phyloP scores from a whole-genome alignment of 352 stramenopile genomes.

The Phytophthora aleatoria region DNA sequence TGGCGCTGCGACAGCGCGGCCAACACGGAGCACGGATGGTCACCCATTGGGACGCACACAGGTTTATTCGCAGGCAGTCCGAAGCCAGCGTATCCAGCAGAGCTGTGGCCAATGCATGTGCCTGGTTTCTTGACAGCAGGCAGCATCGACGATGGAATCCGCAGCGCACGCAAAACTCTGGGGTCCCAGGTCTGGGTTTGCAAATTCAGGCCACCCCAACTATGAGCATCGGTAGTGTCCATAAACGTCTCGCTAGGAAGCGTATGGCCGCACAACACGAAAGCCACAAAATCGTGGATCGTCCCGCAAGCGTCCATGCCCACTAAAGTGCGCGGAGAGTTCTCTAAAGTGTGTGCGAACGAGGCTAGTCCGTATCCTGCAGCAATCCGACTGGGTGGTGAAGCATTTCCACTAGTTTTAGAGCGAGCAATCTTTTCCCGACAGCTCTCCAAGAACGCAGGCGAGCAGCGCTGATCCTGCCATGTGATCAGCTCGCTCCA shows the following conservation, averaged over 20 bases:
- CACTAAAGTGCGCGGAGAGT: conserved; percentile 37
- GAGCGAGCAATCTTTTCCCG: conserved; percentile 21
- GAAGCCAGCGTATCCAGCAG: conserved; percentile 26
- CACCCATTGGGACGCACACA: conserved; percentile 75
- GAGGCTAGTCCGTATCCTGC: conserved; percentile 76
- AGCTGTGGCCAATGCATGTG: conserved; percentile 48
- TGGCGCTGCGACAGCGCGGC: conserved; percentile 48
- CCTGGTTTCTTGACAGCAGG: conserved; percentile 60
- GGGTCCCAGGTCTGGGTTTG: conserved; percentile 50
- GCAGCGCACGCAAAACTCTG: conserved; percentile 49
- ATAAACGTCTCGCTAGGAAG: conserved; percentile 50
- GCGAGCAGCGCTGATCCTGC: conserved; percentile 79
- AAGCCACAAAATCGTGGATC: conserved; percentile 81
- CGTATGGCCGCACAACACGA: conserved; percentile 66
- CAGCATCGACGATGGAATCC: conserved; percentile 65
- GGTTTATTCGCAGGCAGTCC: conserved; percentile 35
- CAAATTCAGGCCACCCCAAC: conserved; percentile 71
- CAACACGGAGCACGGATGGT: conserved; percentile 79
- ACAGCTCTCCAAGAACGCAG: conserved; percentile 52
- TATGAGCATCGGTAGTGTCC: conserved; percentile 78
- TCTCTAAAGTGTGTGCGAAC: conserved; percentile 58
- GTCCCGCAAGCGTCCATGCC: conserved; percentile 77
- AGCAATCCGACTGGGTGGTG: conserved; percentile 40
- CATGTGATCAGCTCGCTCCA: conserved; percentile 81
- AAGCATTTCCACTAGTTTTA: conserved; percentile 5